Conservation (phyloP, 2,329 filamentous ascomycete species). For the Coniochaeta sp. region DNA sequence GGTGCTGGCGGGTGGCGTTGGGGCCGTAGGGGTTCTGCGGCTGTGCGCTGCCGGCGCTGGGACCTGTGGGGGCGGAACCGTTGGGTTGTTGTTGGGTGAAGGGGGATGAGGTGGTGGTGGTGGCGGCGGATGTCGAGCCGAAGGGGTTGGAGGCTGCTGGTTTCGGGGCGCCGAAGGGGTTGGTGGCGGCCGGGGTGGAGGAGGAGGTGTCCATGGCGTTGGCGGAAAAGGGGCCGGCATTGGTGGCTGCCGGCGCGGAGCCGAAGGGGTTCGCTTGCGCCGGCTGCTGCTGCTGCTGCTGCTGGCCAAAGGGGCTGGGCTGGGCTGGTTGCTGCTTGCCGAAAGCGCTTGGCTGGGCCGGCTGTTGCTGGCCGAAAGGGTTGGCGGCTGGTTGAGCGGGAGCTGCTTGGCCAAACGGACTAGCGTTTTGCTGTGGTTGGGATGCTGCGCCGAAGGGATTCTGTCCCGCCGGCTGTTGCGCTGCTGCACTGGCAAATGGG, state of each 20-base stretch:
- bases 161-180: background rate
- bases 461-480: conserved; percentile 4
- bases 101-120: background rate
- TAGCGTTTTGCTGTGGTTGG: conserved; percentile 10
- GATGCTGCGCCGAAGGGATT: conserved; percentile 8
- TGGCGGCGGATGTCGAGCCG: background rate
- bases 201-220: background rate
- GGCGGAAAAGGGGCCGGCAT: no score
- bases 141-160: conserved; percentile 2
- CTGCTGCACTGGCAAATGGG: conserved; percentile 13
- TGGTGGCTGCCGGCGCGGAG: background rate
- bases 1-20: conserved; percentile 19
- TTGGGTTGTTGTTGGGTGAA: background rate
- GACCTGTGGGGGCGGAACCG: background rate
- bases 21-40: conserved; percentile 14
- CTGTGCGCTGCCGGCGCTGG: background rate
- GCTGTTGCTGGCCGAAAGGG: conserved; percentile 18
- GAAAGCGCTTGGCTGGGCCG: conserved; percentile 11
- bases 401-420: conserved; percentile 24
- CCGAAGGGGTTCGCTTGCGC: conserved; percentile 6
- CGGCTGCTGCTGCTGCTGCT: conserved; percentile 11
- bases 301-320: conserved; percentile 24
- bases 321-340: conserved; percentile 5
- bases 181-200: background rate
- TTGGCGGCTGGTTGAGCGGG: conserved; percentile 10